Base-by-base conservation (phyloP, 2,329 filamentous ascomycete genomes). In the Pestalotiopsis sp. region DNA sequence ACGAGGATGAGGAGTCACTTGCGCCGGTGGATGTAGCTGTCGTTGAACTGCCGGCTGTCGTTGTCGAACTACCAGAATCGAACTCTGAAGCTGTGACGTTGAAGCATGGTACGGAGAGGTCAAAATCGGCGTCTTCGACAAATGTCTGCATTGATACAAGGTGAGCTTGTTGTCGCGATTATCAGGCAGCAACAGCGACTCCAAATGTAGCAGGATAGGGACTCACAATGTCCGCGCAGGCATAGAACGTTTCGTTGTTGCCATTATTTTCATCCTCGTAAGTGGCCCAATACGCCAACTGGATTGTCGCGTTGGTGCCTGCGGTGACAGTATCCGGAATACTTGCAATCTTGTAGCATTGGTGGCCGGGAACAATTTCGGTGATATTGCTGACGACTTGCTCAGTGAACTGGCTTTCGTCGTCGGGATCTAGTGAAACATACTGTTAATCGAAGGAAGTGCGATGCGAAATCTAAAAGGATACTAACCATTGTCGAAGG, bases 401-500 rank as follows among this genome's bases (percentile, higher is more conserved):
- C 23, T 77, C 73, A 4, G 60, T 68, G 70, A 81, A 81, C 69
- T 80, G 75, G 60, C 72, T 75, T 68, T 80, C 76, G 3, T 70
- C 64, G 0, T 72, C 78, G 14, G 79, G 78, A 59, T 79, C 74
- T 76, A 9, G 9, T n/a, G 45, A 5, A n/a, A 52, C 9, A 52
- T 4, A 9, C 20, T 52, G 45, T 52, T 20, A 52, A n/a, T 52
- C 17, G 17, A 52, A 52, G 45, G 20, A 17, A 52, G 13, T 17
- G 41, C 6, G 45, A 3, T 39, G 7, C 27, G 59, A 1, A 3
- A 9, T 61, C 9, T 25, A 20, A 4, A 12, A 4, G 20, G 4
- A 52, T 12, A 77, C 81, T 71, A 72, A 85, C 85, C 73, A 70
- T 84, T 80, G 56, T 75, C 76, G 27, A 84, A 82, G 3, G 85